Conservation (phyloP, 129 eudicot genomes). For the Chrysanthemum makinoi region DNA sequence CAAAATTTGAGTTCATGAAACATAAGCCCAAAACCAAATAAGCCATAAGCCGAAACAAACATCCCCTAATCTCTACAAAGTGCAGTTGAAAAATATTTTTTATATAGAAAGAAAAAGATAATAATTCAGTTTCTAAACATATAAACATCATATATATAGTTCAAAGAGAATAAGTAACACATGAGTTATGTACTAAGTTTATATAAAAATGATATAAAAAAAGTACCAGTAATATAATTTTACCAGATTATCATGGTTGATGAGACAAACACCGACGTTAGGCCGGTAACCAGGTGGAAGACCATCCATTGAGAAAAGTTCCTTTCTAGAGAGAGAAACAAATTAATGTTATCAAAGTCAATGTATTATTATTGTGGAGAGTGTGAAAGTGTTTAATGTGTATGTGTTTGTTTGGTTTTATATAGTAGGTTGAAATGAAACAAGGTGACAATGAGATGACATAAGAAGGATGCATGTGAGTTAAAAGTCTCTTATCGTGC, state of each 20-base stretch:
- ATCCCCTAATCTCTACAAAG: no score
- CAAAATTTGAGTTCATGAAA: no score
- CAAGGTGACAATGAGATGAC: not conserved
- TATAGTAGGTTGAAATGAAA: not conserved
- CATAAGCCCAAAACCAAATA: no score
- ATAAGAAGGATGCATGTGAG: constrained; percentile 8
- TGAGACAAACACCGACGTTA: constrained; percentile 93
- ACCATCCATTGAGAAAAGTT: constrained; percentile 53
- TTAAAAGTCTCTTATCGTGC: constrained; percentile 37
- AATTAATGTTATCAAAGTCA: constrained; percentile 42
- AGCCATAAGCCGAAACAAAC: no score
- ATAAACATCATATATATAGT: no score
- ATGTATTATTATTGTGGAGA: constrained; percentile 18
- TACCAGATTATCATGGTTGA: constrained; percentile 82
- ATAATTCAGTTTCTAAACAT: no score
- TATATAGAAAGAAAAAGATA: no score
- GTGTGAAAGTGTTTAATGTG: constrained; percentile 18
- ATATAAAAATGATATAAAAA: not conserved
- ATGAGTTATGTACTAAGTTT: not conserved
- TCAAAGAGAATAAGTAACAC: no score
- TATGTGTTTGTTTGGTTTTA: constrained; percentile 29
- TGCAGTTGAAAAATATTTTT: no score
- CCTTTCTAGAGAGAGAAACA: constrained; percentile 26
- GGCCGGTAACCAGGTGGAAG: constrained; percentile 97
- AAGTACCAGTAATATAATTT: not conserved